phyloP scores from a whole-genome alignment of 441 rosid genomes.

The Erysimum pusillum region DNA sequence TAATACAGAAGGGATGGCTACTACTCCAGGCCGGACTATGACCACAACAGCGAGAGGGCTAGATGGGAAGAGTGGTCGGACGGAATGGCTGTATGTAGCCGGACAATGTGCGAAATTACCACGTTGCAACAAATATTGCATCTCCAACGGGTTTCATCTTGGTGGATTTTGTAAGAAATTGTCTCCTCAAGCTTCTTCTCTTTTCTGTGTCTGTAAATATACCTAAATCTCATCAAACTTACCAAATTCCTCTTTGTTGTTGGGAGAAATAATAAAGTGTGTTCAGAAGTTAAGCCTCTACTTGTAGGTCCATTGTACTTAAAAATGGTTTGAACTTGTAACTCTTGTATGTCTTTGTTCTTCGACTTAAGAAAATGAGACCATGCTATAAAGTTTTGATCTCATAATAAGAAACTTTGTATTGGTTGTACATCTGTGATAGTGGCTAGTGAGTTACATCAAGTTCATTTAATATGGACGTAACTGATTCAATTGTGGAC shows the following conservation, averaged over 20 bases:
- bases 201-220: conserved; percentile 46
- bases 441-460: too few relatives aligned
- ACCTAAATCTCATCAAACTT: conserved; percentile 20
- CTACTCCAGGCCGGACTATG: conserved; percentile 1
- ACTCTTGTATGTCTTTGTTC: not conserved
- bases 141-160: conserved; percentile 41
- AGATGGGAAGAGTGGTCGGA: conserved; percentile 34
- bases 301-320: conserved; percentile 18
- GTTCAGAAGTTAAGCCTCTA: conserved; percentile 2
- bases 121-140: conserved; percentile 42
- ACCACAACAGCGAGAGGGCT: not conserved
- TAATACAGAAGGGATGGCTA: conserved; percentile 20
- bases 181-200: conserved; percentile 41
- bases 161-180: conserved; percentile 48
- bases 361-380: conserved; percentile 3
- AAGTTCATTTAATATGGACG: too few relatives aligned
- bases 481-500: too few relatives aligned
- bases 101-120: conserved; percentile 44
- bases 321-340: conserved; percentile 9
- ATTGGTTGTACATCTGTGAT: not conserved
- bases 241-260: not conserved
- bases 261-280: conserved; percentile 22
- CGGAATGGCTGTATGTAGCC: conserved; percentile 41
- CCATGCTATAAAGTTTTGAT: not conserved
- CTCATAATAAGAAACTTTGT: not conserved